Base-by-base conservation (phyloP, 164 flowering plant genomes). In the Umbellularia californica region DNA sequence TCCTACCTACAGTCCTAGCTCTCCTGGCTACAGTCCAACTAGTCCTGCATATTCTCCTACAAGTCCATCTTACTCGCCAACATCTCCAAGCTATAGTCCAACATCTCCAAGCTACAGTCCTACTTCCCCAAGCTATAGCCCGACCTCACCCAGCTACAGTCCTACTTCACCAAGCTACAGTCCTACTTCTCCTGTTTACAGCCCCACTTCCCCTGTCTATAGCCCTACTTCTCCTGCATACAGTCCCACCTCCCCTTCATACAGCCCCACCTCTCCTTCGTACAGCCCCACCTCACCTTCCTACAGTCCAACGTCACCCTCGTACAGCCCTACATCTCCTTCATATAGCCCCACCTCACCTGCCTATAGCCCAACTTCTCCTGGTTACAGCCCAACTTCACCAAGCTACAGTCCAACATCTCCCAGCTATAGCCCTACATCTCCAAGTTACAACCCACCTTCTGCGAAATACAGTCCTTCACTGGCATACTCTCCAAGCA, bases 201-300 rank as follows among this genome's bases (percentile, higher is more conserved):
- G 97, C 75, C 99, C 99, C 0, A 91, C 97, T 1, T 91, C 97
- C 4, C 97, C 97, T 0, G 82, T 90, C 0, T 93, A 95, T 75
- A 91, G 97, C 79, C 98, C 98, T 0, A 91, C 98, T 0, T 91
- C 95, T 3, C 97, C 98, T 0, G 77, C 91, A 0, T 95, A 95
- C 78, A 93, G 95, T 79, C 98, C 99, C 0, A 92, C 98, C 0
- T 95, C 98, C 0, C 99, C 97, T 0, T 81, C 94, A 0, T 95
- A 95, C 81, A 95, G 99, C 78, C 99, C 99, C 0, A 92, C 96
- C 0, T 95, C 99, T 0, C 99, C 97, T 0, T 87, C 92, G 0
- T 95, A 95, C 80, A 93, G 98, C 82, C 98, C 99, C 0, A 92
- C 99, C 3, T 93, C 97, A 0, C 99, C 98, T 1, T 84, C 93